A percentile compares a stretch with the other conserved stretches of the same genome.
phyloP scores from a whole-genome alignment of 2,329 filamentous ascomycete species.

The Hypoxylon sp. region DNA sequence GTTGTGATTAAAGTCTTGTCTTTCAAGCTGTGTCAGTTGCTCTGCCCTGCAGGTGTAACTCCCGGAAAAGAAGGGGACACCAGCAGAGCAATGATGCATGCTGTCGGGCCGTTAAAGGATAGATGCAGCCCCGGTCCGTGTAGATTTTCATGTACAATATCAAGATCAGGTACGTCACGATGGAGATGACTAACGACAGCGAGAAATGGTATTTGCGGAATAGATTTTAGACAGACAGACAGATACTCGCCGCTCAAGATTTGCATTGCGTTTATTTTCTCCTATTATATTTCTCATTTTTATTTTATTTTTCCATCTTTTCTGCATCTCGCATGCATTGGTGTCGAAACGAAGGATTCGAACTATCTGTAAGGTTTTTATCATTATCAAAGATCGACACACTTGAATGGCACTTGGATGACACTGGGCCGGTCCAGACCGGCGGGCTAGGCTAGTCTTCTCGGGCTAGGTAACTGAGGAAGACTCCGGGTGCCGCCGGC shows the following conservation, averaged over 20 bases:
- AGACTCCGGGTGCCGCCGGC: slow-evolving; percentile 24
- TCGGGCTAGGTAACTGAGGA: slow-evolving; percentile 8
- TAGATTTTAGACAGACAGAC: slow-evolving; percentile 24
- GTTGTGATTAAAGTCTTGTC: slow-evolving; percentile 57
- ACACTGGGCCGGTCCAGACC: slow-evolving; percentile 32
- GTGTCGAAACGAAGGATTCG: neutral
- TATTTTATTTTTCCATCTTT: slow-evolving; percentile 1
- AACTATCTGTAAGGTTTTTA: slow-evolving; percentile 1
- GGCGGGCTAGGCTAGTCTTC: slow-evolving; percentile 20
- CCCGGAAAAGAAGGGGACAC: no score
- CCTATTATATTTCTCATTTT: neutral
- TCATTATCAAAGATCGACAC: slow-evolving; percentile 15
- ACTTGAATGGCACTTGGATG: slow-evolving; percentile 3
- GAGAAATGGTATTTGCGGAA: slow-evolving; percentile 25
- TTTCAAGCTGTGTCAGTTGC: neutral
- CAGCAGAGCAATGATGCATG: no score
- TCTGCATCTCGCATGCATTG: neutral
- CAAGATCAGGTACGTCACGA: no score
- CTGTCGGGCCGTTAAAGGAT: no score
- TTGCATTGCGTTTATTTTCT: slow-evolving; percentile 11
- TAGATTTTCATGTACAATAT: slow-evolving; percentile 27
- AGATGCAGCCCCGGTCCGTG: no score
- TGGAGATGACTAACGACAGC: slow-evolving; percentile 18
- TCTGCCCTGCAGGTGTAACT: neutral
- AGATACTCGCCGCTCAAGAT: slow-evolving; percentile 33